These are phyloP conservation scores for Salvia miltiorrhiza DNA, from an alignment of 257 asterid species.

Conservation along the genomic window DNA sequence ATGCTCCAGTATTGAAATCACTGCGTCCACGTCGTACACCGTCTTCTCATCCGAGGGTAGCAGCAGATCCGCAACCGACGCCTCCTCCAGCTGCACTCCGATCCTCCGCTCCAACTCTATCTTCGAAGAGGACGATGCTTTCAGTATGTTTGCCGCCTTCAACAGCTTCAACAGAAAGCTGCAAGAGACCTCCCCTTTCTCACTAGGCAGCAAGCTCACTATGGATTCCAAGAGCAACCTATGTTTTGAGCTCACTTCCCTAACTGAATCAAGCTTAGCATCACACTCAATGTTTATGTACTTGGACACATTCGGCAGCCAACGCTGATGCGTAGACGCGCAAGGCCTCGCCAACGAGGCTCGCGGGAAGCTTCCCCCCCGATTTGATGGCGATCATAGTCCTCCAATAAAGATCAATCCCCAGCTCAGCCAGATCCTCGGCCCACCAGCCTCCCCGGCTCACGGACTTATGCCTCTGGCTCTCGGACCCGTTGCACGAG, in stretches of 20 bases:
- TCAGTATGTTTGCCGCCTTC: slow-evolving; percentile 68
- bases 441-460: slow-evolving; percentile 83
- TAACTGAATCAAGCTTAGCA: slow-evolving; percentile 18
- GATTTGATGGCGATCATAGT: slow-evolving; percentile 76
- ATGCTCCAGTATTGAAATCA: slow-evolving; percentile 55
- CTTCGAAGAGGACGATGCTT: slow-evolving; percentile 66
- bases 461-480: slow-evolving; percentile 30
- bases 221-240: slow-evolving; percentile 75
- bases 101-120: slow-evolving; percentile 57
- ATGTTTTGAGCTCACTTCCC: slow-evolving; percentile 43
- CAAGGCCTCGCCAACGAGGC: slow-evolving; percentile 71
- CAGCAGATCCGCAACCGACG: slow-evolving; percentile 59
- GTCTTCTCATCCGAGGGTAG: slow-evolving; percentile 47
- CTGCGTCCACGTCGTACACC: slow-evolving; percentile 62
- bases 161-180: slow-evolving; percentile 70
- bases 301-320: slow-evolving; percentile 60
- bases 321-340: slow-evolving; percentile 64
- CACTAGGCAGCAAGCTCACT: slow-evolving; percentile 71
- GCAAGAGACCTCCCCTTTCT: slow-evolving; percentile 69
- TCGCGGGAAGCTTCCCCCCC: slow-evolving; percentile 57
- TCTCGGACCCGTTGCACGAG: slow-evolving; percentile 59
- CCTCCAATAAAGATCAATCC: slow-evolving; percentile 89
- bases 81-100: slow-evolving; percentile 77
- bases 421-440: slow-evolving; percentile 75
- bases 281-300: slow-evolving; percentile 17